Evolutionary conservation across 305 asterid species (phyloP).

Genomic region (Fraxinus sp.): DNA sequence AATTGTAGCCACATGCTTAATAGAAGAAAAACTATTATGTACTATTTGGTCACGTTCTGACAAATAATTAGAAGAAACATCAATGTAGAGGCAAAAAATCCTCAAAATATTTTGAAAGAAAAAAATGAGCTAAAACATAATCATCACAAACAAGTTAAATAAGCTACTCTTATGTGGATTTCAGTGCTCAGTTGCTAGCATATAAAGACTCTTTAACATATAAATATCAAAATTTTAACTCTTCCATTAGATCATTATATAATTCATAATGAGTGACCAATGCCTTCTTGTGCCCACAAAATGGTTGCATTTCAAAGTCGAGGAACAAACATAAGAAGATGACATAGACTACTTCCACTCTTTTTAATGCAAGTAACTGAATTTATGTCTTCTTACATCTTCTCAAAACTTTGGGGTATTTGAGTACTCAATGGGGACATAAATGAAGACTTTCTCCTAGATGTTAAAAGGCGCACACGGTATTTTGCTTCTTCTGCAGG

Average conservation of each 20-base stretch:
- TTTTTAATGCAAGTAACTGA: background rate
- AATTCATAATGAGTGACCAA: background rate
- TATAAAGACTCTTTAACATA: background rate
- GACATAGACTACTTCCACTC: slow-evolving; percentile 4
- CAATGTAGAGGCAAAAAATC: background rate
- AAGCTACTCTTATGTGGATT: background rate
- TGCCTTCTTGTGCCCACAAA: slow-evolving; percentile 15
- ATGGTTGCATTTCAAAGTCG: slow-evolving; percentile 1
- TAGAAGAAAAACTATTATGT: background rate
- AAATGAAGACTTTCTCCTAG: slow-evolving; percentile 48
- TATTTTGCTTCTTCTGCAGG: slow-evolving; percentile 82
- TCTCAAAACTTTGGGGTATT: slow-evolving; percentile 71
- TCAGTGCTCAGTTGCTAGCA: background rate
- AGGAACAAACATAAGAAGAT: background rate
- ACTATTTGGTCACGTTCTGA: background rate
- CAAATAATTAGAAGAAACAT: background rate
- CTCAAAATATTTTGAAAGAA: background rate
- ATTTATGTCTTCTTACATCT: slow-evolving; percentile 54
- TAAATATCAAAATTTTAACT: background rate
- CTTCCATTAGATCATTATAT: background rate
- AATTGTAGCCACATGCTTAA: background rate
- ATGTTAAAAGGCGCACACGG: slow-evolving; percentile 34
- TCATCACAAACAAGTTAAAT: background rate
- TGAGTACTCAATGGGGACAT: slow-evolving; percentile 53
- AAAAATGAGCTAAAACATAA: background rate